These are phyloP conservation scores for Tolypocladium inflatum DNA, from an alignment of 2,329 filamentous ascomycete species.

Conservation along the genomic window DNA sequence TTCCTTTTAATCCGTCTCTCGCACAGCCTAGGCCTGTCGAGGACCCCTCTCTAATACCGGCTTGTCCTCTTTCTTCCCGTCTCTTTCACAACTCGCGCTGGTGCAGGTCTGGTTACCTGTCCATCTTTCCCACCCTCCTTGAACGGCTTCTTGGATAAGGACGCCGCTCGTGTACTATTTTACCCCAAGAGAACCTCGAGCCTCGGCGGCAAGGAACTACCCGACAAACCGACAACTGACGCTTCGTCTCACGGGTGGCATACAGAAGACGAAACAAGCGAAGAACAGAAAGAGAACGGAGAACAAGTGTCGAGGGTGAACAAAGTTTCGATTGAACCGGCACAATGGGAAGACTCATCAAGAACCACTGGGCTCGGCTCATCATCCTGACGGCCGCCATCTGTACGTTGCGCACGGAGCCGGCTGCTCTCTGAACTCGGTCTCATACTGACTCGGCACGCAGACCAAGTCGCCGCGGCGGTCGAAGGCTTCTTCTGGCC, in stretches of 20 bases:
- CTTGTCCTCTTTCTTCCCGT: conserved; percentile 39
- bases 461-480: conserved; percentile 79
- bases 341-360: conserved; percentile 93
- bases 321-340: background rate
- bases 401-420: conserved; percentile 42
- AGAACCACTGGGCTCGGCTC: conserved; percentile 97
- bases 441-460: background rate
- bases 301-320: background rate
- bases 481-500: conserved; percentile 95
- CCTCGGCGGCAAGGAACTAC: background rate
- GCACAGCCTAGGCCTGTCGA: conserved; percentile 3
- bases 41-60: conserved; percentile 12
- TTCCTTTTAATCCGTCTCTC: conserved; percentile 2
- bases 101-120: conserved; percentile 46
- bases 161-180: background rate
- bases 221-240: background rate
- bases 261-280: background rate
- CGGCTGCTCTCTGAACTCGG: background rate
- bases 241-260: background rate
- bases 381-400: conserved; percentile 78
- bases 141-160: background rate
- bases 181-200: background rate
- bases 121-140: conserved; percentile 11
- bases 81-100: conserved; percentile 18
- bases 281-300: conserved; percentile 3